Base-by-base conservation (phyloP, 345 rosid species). In the Camelina hispida region DNA sequence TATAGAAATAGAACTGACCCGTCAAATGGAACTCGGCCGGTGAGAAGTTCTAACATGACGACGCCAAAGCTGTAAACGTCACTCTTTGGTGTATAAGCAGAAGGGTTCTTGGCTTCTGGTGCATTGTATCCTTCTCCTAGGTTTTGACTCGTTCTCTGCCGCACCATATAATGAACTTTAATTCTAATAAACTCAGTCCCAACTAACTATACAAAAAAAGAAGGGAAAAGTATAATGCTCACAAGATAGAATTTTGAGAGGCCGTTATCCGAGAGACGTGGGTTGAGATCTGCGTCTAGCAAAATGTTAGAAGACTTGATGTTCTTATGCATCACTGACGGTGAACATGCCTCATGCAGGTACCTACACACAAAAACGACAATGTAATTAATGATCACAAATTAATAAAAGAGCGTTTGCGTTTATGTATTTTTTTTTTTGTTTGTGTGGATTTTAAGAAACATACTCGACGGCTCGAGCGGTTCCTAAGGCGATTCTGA, bases 51-150 rank as follows among this genome's bases (percentile, higher is more conserved):
- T 67, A 95, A 71, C 99, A 92, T 92, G 40, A 92, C 99, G 46
- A 95, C 93, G 5, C 99, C 99, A 34, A 92, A 90, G 73, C 97
- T 92, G 80, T 90, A 95, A 16, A 90, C 83, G 17, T 95, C 99
- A 74, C 99, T 87, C 87, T 89, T 95, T 50, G 85, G 51, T 12
- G 99, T 87, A 68, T 90, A 95, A 7, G 88, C 85, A 3, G 91
- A 78, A 34, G 93, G 89, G 62, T 43, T 82, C 43, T 80, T 79
- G 69, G 96, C 90, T 77, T 95, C 99, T 40, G 99, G 99, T 15
- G 97, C 97, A 77, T 87, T 90, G 73, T 92, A 95, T 34, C 97
- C 99, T 7, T 87, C 89, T 66, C 81, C 81, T 51, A 78, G 57
- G 75, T 90, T 92, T 81, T 89, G 95, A 83, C 97, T 89, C 62